Evolutionary conservation across 768 basidiomycete genomes (phyloP).

Genomic region (Serendipita sp.): DNA sequence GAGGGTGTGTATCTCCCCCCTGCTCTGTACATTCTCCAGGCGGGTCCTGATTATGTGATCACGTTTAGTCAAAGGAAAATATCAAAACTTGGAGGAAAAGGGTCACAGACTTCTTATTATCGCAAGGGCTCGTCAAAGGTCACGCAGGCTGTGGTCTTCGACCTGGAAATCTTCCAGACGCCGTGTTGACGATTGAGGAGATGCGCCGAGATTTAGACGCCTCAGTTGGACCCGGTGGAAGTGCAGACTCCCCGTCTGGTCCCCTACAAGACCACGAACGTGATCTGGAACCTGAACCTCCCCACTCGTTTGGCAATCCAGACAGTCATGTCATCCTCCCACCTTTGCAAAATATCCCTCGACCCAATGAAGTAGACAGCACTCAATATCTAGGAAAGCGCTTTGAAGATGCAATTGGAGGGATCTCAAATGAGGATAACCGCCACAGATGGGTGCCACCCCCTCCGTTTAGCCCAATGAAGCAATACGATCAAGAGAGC

Average conservation of each 20-base stretch:
- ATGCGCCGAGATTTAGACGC: slow-evolving; percentile 16
- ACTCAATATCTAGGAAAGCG: background rate
- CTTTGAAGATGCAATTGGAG: slow-evolving; percentile 4
- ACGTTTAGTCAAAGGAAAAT: slow-evolving; percentile 44
- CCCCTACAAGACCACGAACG: slow-evolving; percentile 1
- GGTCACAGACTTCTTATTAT: slow-evolving; percentile 55
- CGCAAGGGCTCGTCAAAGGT: slow-evolving; percentile 81
- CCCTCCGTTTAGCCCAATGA: background rate
- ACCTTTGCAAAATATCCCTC: background rate
- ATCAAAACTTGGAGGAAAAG: slow-evolving; percentile 52
- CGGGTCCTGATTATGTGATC: background rate
- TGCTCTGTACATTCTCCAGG: slow-evolving; percentile 2
- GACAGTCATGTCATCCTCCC: slow-evolving; percentile 36
- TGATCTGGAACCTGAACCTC: slow-evolving; percentile 1
- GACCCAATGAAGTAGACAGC: background rate
- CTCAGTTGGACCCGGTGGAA: background rate
- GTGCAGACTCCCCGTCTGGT: background rate
- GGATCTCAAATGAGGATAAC: background rate
- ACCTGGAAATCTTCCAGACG: background rate
- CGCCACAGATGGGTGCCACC: background rate
- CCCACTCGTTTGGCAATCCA: slow-evolving; percentile 30
- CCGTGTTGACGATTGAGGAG: background rate
- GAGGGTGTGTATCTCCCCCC: slow-evolving; percentile 35
- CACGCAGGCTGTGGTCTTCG: slow-evolving; percentile 36
- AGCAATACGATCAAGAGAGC: background rate